These are phyloP conservation scores for Candida silvatica DNA, from an alignment of 805 yeast genomes.

Conservation along the genomic window DNA sequence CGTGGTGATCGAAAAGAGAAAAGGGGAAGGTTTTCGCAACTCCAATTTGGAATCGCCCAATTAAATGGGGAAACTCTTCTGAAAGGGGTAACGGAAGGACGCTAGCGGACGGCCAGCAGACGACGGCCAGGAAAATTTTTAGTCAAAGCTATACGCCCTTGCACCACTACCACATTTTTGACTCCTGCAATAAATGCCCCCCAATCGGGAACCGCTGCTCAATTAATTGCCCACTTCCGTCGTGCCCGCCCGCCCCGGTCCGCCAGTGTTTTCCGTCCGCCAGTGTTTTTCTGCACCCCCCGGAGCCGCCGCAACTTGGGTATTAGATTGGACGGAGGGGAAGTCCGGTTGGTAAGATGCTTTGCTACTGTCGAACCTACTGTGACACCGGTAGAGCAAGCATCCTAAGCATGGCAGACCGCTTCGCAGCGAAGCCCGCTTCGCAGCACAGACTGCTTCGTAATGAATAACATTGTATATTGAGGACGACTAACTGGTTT, in stretches of 20 bases:
- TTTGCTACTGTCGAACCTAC: background rate
- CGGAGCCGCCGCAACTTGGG: too few relatives aligned
- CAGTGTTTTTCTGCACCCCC: too few relatives aligned
- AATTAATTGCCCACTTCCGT: too few relatives aligned
- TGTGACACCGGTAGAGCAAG: background rate
- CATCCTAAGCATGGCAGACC: background rate
- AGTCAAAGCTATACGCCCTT: too few relatives aligned
- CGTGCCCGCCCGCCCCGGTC: too few relatives aligned
- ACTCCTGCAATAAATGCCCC: too few relatives aligned
- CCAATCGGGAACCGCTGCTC: too few relatives aligned
- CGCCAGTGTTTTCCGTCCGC: too few relatives aligned
- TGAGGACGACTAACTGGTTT: background rate
- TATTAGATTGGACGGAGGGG: background rate
- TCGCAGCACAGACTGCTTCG: too few relatives aligned
- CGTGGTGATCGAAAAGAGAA: constrained; percentile 5
- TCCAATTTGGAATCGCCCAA: background rate
- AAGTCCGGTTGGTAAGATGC: background rate
- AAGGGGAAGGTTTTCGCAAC: constrained; percentile 1
- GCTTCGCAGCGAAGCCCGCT: too few relatives aligned
- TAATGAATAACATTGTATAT: background rate
- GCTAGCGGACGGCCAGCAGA: background rate
- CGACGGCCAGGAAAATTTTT: background rate
- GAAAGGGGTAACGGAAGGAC: background rate
- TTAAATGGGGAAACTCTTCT: background rate
- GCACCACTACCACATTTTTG: too few relatives aligned